Evolutionary conservation across 225 moss, liverwort and hornwort species (phyloP).

Genomic region (Pleurozium schreberi): DNA sequence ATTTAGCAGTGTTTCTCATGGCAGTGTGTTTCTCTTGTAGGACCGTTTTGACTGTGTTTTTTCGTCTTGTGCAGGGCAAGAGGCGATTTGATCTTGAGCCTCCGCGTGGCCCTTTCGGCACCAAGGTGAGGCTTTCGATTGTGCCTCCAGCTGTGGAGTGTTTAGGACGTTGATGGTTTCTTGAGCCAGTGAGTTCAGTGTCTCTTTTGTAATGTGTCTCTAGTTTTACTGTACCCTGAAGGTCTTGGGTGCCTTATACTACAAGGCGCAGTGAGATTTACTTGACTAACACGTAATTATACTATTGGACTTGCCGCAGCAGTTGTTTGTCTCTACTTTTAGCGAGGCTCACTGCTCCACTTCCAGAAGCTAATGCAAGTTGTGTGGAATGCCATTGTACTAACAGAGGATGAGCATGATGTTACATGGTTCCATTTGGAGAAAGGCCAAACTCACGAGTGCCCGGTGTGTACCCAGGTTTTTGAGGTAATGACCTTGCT

Average conservation of each 20-base stretch:
- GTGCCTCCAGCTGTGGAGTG: not conserved
- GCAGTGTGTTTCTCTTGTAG: not conserved
- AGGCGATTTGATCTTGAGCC: slow-evolving; percentile 54
- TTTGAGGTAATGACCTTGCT: slow-evolving; percentile 51
- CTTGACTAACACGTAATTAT: not conserved
- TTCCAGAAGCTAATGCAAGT: not conserved
- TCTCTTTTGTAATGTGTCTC: not conserved
- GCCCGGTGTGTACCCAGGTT: slow-evolving; percentile 82
- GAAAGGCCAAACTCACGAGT: slow-evolving; percentile 63
- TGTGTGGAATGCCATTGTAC: not conserved
- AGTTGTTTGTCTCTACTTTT: not conserved
- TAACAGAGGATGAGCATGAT: slow-evolving; percentile 92
- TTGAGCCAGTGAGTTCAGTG: too few relatives aligned
- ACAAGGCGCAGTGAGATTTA: not conserved
- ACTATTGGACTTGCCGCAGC: not conserved
- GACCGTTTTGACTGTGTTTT: not conserved
- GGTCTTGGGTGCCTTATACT: too few relatives aligned
- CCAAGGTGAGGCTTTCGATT: slow-evolving; percentile 25
- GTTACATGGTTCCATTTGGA: slow-evolving; percentile 89
- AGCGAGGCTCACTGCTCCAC: not conserved
- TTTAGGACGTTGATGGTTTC: too few relatives aligned
- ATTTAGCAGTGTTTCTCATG: not conserved
- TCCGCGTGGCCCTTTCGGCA: slow-evolving; percentile 57
- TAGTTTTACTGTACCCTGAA: not conserved
- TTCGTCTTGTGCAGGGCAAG: slow-evolving; percentile 29